Conservation (phyloP, 139 green algal species). For the Tetraselmis striata region DNA sequence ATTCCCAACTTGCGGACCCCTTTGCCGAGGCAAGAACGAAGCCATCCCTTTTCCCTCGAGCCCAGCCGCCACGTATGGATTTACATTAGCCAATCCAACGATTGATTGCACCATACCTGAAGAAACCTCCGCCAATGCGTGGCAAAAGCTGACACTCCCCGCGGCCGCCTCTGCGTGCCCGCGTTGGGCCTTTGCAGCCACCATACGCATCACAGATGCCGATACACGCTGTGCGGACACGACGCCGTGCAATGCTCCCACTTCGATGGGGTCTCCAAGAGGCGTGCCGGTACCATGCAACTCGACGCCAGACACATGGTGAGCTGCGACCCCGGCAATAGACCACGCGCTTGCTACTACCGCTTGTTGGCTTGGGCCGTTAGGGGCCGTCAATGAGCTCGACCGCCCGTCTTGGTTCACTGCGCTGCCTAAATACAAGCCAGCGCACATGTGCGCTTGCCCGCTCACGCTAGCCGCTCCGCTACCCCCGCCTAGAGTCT, state of each 20-base stretch:
- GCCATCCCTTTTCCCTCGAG: neutral
- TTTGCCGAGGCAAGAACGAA: slow-evolving; percentile 4
- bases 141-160: neutral
- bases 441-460: too few relatives aligned
- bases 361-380: slow-evolving; percentile 5
- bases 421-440: neutral
- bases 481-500: neutral
- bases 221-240: neutral
- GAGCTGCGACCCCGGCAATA: neutral
- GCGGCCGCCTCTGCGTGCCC: neutral
- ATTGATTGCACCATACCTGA: neutral
- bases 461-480: neutral
- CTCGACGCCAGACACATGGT: neutral
- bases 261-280: slow-evolving; percentile 69
- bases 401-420: slow-evolving; percentile 23
- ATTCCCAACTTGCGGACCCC: neutral
- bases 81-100: neutral
- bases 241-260: slow-evolving; percentile 25
- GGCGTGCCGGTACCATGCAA: slow-evolving; percentile 14
- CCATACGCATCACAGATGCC: neutral
- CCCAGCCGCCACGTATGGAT: neutral
- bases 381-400: slow-evolving; percentile 19
- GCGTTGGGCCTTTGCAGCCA: neutral
- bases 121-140: neutral
- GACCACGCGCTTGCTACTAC: neutral